Evolutionary conservation across 1,284 basidiomycete genomes (phyloP), one percentile per base, ranked within the genome.

Genomic region (Tetrapyrgos nigripes): DNA sequence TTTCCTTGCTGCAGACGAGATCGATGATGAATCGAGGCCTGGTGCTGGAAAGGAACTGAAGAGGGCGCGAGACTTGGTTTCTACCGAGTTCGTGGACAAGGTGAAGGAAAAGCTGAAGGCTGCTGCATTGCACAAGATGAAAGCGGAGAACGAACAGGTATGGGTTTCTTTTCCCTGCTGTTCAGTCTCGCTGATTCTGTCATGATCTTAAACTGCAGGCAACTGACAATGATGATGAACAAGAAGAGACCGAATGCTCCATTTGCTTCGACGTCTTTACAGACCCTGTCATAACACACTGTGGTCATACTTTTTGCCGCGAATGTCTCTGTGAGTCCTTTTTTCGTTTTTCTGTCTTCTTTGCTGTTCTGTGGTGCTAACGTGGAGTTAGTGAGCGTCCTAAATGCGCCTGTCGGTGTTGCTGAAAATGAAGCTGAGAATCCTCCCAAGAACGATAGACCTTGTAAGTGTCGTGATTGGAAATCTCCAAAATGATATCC

Each of bases 241-340:
- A 75, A 28, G 83, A 83, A 45, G 81, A 50, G 11, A 10, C 5
- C 9, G 27, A 84, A 48, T 87, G 83, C 61, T 79, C 83, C 0
- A 79, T 86, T 40, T 85, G 83, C 63, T 80, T 78, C 58, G 83
- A 86, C 58, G 68, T 66, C 3, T 73, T 81, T 59, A 80, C 75
- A 0, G 75, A 81, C 57, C 69, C 83, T 3, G 74, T 83, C 8
- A 66, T 85, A 10, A 85, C 83, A 0, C 63, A 74, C 0, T 86
- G 84, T 62, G 71, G 70, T 8, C 84, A 85, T 61, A 68, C 77
- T 3, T 85, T 83, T 68, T 87, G 83, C 64, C 71, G 75, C 17
- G 79, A 79, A 49, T 86, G 83, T 61, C 76, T 83, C 35, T 59
- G 82, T 83, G 65, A 59, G 80, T 75, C 46, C 47, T 48, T 46